Conservation (phyloP, 2,329 filamentous ascomycete genomes). For the Penicillium decumbens region DNA sequence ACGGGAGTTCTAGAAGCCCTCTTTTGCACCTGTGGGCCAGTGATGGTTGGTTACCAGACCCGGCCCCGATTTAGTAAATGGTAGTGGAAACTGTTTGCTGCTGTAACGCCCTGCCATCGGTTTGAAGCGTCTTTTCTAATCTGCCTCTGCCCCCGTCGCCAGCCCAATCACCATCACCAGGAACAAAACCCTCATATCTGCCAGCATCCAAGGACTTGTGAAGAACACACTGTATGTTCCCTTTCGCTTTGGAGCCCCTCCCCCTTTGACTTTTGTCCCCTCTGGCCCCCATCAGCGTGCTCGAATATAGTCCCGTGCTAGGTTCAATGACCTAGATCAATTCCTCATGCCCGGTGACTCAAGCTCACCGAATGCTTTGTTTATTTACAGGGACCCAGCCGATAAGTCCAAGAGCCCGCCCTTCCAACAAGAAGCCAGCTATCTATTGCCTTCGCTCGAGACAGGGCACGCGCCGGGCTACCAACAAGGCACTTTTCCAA, state of each 20-base stretch:
- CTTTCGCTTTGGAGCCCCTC: conserved; percentile 2
- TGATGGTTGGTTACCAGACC: conserved; percentile 14
- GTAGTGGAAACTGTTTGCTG: conserved; percentile 19
- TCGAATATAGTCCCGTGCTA: conserved; percentile 10
- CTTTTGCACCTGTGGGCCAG: conserved; percentile 10
- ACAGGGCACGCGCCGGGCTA: conserved; percentile 15
- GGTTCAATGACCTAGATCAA: conserved; percentile 17
- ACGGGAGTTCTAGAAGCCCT: conserved; percentile 19
- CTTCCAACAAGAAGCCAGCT: conserved; percentile 5
- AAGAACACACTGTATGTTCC: conserved; percentile 14
- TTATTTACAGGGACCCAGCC: conserved; percentile 12
- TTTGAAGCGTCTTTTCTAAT: conserved; percentile 13
- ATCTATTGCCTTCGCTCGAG: conserved; percentile 10
- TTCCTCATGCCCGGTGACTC: conserved; percentile 18
- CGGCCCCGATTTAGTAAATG: conserved; percentile 9
- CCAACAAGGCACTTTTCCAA: conserved; percentile 10
- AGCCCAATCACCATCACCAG: conserved; percentile 3
- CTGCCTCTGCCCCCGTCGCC: conserved; percentile 15
- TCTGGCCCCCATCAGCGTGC: conserved; percentile 9
- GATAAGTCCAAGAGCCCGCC: conserved; percentile 10
- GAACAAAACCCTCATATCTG: conserved; percentile 10
- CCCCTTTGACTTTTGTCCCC: conserved; percentile 11
- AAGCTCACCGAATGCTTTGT: conserved; percentile 20
- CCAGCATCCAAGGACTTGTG: conserved; percentile 3
- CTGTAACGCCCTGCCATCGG: conserved; percentile 14